A percentile compares a stretch with the other conserved stretches of the same genome.
phyloP scores from a whole-genome alignment of 345 rosid genomes.

The Heritiera littoralis region DNA sequence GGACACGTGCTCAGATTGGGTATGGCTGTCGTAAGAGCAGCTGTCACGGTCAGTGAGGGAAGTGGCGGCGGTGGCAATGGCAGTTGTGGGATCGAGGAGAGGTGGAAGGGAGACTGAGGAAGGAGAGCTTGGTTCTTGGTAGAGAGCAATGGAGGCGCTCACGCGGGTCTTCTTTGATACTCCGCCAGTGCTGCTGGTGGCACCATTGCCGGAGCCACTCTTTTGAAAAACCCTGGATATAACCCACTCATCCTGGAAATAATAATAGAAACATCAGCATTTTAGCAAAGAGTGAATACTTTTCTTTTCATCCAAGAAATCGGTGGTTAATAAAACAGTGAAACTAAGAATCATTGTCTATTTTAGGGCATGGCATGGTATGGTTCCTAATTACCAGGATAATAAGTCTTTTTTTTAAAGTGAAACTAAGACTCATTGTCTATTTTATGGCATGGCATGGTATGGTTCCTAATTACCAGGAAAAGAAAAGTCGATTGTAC shows the following conservation, averaged over 20 bases:
- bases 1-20: slow-evolving; percentile 95
- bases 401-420: too few species aligned
- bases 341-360: neutral
- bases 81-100: slow-evolving; percentile 50
- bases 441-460: too few species aligned
- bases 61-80: slow-evolving; percentile 28
- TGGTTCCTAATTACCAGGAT: too few species aligned
- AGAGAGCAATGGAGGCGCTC: slow-evolving; percentile 30
- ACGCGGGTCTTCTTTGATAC: slow-evolving; percentile 49
- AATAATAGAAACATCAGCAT: neutral
- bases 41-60: slow-evolving; percentile 40
- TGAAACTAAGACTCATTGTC: too few species aligned
- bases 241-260: slow-evolving; percentile 88
- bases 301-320: neutral
- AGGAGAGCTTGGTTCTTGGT: slow-evolving; percentile 64
- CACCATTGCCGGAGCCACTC: slow-evolving; percentile 34
- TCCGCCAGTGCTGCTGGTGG: slow-evolving; percentile 25
- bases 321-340: neutral
- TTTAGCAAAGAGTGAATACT: neutral
- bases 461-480: neutral
- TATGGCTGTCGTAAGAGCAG: slow-evolving; percentile 57
- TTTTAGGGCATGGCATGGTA: neutral
- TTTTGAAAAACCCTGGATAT: slow-evolving; percentile 85
- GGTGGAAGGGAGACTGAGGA: slow-evolving; percentile 83
- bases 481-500: neutral